Percentiles rank a stretch among this genome's conserved stretches.
These are phyloP conservation scores for Basidioascus undulatus DNA, from an alignment of 768 basidiomycete species.

Conservation along the genomic window DNA sequence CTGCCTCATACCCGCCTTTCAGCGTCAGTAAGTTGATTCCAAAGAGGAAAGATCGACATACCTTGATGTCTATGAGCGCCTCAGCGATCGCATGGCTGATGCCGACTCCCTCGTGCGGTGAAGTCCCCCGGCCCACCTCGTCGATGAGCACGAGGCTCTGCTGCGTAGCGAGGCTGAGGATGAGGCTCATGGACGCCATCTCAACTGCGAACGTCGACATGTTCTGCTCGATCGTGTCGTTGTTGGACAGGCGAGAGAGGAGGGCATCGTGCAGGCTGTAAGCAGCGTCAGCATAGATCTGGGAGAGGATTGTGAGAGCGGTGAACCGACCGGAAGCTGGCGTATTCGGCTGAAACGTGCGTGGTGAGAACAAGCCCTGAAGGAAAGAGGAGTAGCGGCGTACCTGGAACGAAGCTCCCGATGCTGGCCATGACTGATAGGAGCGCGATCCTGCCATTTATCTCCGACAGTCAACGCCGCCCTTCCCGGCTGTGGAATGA, in stretches of 20 bases:
- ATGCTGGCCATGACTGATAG: slow-evolving; percentile 67
- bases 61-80: slow-evolving; percentile 37
- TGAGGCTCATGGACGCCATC: slow-evolving; percentile 81
- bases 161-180: slow-evolving; percentile 44
- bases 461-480: no score
- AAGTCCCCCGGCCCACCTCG: slow-evolving; percentile 70
- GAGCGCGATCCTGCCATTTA: no score
- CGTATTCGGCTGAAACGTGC: slow-evolving; percentile 70
- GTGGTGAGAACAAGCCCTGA: slow-evolving; percentile 8
- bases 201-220: slow-evolving; percentile 88
- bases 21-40: neutral
- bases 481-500: no score
- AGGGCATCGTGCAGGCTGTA: slow-evolving; percentile 55
- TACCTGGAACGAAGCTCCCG: slow-evolving; percentile 18
- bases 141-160: slow-evolving; percentile 59
- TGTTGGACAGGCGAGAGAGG: slow-evolving; percentile 71
- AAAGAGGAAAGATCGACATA: slow-evolving; percentile 13
- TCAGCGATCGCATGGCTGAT: slow-evolving; percentile 23
- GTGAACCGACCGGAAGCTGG: slow-evolving; percentile 45
- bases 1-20: slow-evolving; percentile 20
- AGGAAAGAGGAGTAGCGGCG: neutral
- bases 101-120: slow-evolving; percentile 43
- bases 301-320: neutral
- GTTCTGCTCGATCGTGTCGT: slow-evolving; percentile 71
- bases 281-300: neutral